phyloP scores from a whole-genome alignment of 2,329 filamentous ascomycete genomes.

The Plectosphaerella cucumerina region DNA sequence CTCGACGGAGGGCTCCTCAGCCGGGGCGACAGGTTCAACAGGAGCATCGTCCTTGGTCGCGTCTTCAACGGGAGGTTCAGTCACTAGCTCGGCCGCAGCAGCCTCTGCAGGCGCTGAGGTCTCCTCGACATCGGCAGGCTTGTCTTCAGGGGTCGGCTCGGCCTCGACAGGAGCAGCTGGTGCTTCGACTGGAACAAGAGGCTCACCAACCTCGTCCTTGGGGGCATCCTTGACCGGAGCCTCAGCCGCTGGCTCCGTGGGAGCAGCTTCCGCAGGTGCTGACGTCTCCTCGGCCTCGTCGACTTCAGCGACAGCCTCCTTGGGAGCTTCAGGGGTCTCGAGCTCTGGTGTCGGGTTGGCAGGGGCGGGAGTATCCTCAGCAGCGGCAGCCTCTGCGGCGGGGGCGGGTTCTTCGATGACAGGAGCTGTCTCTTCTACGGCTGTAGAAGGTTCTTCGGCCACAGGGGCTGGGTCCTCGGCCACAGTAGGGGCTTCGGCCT shows the following conservation, averaged over 20 bases:
- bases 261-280: conserved; percentile 2
- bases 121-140: neutral
- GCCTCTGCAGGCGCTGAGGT: conserved; percentile 3
- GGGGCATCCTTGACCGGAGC: neutral
- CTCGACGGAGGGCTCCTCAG: neutral
- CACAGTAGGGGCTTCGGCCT: neutral
- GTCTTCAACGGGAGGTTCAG: neutral
- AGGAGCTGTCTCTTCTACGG: no score
- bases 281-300: neutral
- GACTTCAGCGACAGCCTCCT: neutral
- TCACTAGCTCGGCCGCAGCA: neutral
- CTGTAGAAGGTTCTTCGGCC: no score
- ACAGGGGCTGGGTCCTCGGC: no score
- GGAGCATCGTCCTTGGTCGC: conserved; percentile 1
- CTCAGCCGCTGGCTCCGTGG: neutral
- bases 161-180: neutral
- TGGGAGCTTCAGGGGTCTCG: neutral
- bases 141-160: conserved; percentile 1
- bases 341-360: neutral
- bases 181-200: neutral
- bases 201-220: conserved; percentile 2
- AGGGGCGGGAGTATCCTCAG: no score
- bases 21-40: neutral
- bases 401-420: no score
- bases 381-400: neutral